phyloP scores from a whole-genome alignment of 805 yeast genomes.

The Cyberlindnera maclurae region DNA sequence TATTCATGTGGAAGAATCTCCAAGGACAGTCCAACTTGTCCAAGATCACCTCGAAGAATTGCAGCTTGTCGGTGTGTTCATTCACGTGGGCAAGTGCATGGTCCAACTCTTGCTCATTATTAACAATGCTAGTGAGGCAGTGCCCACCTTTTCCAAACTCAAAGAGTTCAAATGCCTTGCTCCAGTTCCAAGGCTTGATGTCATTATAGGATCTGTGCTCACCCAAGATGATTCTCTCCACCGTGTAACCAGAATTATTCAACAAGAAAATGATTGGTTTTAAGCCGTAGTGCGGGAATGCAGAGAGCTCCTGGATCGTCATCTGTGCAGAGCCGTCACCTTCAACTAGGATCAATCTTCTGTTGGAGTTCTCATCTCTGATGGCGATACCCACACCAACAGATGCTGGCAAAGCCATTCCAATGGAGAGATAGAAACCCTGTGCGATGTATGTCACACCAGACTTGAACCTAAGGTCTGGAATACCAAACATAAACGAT shows the following conservation, averaged over 20 bases:
- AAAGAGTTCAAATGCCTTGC: constrained; percentile 54
- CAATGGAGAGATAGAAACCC: constrained; percentile 78
- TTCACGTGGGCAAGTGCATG: constrained; percentile 25
- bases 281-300: constrained; percentile 50
- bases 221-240: constrained; percentile 82
- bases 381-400: constrained; percentile 76
- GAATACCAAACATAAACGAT: constrained; percentile 69
- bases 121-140: constrained; percentile 26
- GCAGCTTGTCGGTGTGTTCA: constrained; percentile 27
- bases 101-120: constrained; percentile 31
- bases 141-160: constrained; percentile 33
- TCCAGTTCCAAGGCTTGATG: constrained; percentile 84
- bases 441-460: constrained; percentile 52
- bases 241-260: constrained; percentile 86
- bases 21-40: constrained; percentile 59
- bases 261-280: constrained; percentile 66
- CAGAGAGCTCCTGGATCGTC: constrained; percentile 81
- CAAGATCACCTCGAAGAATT: constrained; percentile 53
- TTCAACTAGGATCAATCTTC: constrained; percentile 65
- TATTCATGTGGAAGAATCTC: constrained; percentile 43
- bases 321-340: constrained; percentile 96
- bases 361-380: constrained; percentile 41
- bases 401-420: constrained; percentile 81
- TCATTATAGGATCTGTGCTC: constrained; percentile 74
- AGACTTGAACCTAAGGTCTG: constrained; percentile 57